phyloP scores from a whole-genome alignment of 495 filamentous ascomycete species.

The Amphirosellinia nigrospora region DNA sequence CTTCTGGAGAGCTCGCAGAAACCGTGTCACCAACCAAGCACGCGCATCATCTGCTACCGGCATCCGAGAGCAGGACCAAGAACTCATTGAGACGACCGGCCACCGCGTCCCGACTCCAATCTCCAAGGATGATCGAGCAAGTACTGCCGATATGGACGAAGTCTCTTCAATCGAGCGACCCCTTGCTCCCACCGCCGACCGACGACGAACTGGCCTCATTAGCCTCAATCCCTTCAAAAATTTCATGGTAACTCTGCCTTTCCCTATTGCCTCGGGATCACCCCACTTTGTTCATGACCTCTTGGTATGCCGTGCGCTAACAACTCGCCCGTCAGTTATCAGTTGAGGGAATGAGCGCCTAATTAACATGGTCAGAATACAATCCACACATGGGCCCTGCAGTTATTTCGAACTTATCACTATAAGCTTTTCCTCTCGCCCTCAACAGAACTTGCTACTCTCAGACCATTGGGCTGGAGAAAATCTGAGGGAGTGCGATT shows the following conservation, averaged over 20 bases:
- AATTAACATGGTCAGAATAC: background rate
- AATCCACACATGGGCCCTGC: background rate
- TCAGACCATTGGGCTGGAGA: constrained; percentile 5
- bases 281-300: background rate
- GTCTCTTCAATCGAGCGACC: constrained; percentile 31
- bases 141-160: constrained; percentile 33
- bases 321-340: background rate
- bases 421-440: background rate
- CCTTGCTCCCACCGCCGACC: constrained; percentile 11
- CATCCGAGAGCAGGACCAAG: constrained; percentile 14
- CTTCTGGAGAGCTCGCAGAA: constrained; percentile 38
- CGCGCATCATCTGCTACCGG: constrained; percentile 17
- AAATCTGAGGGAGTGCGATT: background rate
- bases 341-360: background rate
- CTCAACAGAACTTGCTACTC: background rate
- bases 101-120: constrained; percentile 22
- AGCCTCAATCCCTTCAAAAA: constrained; percentile 8
- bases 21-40: constrained; percentile 23
- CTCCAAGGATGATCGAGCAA: constrained; percentile 29
- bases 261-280: background rate
- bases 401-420: constrained; percentile 2
- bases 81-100: constrained; percentile 16
- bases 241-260: constrained; percentile 28
- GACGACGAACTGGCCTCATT: constrained; percentile 27
- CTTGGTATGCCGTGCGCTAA: background rate